Conservation (phyloP, 2,329 filamentous ascomycete genomes). For the Cytospora chrysosperma region DNA sequence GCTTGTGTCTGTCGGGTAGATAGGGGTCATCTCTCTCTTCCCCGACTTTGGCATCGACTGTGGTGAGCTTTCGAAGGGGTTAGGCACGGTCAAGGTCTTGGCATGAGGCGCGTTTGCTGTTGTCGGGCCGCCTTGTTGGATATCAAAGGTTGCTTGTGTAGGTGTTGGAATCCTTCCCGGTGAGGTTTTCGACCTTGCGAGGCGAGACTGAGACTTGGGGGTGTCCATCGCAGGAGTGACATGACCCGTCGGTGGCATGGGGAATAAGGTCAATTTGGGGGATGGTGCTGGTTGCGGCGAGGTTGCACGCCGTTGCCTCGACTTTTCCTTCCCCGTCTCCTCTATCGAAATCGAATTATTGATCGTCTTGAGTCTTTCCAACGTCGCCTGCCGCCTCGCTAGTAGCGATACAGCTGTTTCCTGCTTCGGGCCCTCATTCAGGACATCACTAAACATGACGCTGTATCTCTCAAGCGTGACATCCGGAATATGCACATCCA, state of each 20-base stretch:
- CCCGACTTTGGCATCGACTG: not conserved
- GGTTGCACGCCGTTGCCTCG: constrained; percentile 44
- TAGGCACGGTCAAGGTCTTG: constrained; percentile 19
- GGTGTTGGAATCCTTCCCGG: constrained; percentile 50
- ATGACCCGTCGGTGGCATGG: constrained; percentile 33
- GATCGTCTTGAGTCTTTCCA: constrained; percentile 57
- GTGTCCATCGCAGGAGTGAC: constrained; percentile 25
- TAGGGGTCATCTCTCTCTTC: constrained; percentile 11
- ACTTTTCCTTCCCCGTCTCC: constrained; percentile 37
- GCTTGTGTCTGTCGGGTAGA: constrained; percentile 24
- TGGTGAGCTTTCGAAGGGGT: constrained; percentile 18
- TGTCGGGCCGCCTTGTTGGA: not conserved
- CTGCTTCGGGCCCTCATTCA: constrained; percentile 46
- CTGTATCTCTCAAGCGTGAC: constrained; percentile 86
- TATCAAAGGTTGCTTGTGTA: constrained; percentile 36
- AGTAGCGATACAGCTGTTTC: constrained; percentile 44
- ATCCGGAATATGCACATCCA: constrained; percentile 79
- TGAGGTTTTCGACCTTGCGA: constrained; percentile 54
- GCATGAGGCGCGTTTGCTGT: constrained; percentile 4
- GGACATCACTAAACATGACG: constrained; percentile 82
- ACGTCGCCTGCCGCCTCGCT: constrained; percentile 57
- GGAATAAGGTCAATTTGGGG: constrained; percentile 47
- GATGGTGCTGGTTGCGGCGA: constrained; percentile 49
- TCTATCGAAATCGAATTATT: constrained; percentile 40
- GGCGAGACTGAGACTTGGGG: constrained; percentile 38